Evolutionary conservation across 169 alveolate species (phyloP).

Genomic region (Plasmodium gaboni): DNA sequence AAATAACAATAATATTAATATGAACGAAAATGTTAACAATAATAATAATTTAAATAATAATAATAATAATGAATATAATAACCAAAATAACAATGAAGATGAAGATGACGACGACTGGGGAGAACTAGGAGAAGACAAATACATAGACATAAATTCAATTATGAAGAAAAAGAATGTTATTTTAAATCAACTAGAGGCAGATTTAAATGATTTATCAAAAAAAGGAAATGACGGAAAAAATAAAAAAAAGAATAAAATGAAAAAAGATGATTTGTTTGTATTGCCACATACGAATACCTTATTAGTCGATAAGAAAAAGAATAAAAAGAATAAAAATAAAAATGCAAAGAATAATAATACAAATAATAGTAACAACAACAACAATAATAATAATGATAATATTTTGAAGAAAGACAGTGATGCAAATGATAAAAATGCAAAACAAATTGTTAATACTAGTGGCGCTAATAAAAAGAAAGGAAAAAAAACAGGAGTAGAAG

Average conservation of each 20-base stretch:
- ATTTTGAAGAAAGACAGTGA: neutral
- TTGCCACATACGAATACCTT: neutral
- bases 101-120: conserved; percentile 74
- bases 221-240: conserved; percentile 62
- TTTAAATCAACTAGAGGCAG: conserved; percentile 52
- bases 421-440: conserved; percentile 10
- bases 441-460: neutral
- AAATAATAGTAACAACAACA: conserved; percentile 4
- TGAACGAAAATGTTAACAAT: neutral
- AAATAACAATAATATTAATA: neutral
- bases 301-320: conserved; percentile 37
- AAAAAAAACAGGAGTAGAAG: conserved; percentile 14
- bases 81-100: conserved; percentile 22
- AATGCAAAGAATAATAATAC: conserved; percentile 33
- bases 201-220: conserved; percentile 45
- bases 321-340: conserved; percentile 62
- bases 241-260: conserved; percentile 46
- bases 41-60: neutral
- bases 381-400: neutral
- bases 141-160: conserved; percentile 63
- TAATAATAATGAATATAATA: conserved; percentile 1
- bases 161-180: conserved; percentile 57
- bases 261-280: conserved; percentile 24
- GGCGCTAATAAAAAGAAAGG: conserved; percentile 19
- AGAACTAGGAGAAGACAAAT: conserved; percentile 71